Evolutionary conservation across 345 rosid species (phyloP).

Genomic region (Rhodomyrtus tomentosa): DNA sequence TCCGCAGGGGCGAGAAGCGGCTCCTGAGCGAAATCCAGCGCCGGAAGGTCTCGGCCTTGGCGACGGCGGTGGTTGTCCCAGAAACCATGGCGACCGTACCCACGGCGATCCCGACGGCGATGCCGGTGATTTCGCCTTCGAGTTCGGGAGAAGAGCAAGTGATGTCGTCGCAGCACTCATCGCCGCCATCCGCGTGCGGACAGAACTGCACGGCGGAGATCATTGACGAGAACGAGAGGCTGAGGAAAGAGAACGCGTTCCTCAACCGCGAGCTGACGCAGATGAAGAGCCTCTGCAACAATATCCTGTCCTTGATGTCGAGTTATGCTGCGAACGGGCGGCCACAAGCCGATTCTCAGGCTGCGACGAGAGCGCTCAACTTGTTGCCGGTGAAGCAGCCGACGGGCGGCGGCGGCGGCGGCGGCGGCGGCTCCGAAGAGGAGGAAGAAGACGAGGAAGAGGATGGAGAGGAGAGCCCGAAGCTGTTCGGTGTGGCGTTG

Average conservation of each 20-base stretch:
- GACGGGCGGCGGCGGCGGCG: not conserved
- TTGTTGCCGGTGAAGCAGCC: constrained; percentile 16
- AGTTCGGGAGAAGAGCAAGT: constrained; percentile 51
- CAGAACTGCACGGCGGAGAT: constrained; percentile 32
- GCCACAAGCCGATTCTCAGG: not conserved
- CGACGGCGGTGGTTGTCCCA: not conserved
- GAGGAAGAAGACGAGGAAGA: constrained; percentile 7
- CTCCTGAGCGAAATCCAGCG: constrained; percentile 78
- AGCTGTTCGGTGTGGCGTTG: constrained; percentile 63
- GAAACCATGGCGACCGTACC: not conserved
- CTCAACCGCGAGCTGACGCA: constrained; percentile 53
- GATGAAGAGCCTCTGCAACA: constrained; percentile 56
- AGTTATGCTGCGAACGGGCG: constrained; percentile 20
- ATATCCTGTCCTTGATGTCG: constrained; percentile 40
- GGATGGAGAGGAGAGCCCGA: constrained; percentile 17
- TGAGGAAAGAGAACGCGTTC: constrained; percentile 55
- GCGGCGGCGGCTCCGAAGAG: not conserved
- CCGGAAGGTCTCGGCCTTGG: constrained; percentile 32
- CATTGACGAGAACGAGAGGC: constrained; percentile 64
- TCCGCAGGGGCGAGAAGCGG: constrained; percentile 59
- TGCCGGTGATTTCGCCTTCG: constrained; percentile 33
- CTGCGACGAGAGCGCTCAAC: constrained; percentile 14
- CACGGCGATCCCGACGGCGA: constrained; percentile 19
- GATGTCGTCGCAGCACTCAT: constrained; percentile 29
- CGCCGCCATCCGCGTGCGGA: constrained; percentile 23